Conservation (phyloP, 331 rosid species). For the Prunus yedoensis region DNA sequence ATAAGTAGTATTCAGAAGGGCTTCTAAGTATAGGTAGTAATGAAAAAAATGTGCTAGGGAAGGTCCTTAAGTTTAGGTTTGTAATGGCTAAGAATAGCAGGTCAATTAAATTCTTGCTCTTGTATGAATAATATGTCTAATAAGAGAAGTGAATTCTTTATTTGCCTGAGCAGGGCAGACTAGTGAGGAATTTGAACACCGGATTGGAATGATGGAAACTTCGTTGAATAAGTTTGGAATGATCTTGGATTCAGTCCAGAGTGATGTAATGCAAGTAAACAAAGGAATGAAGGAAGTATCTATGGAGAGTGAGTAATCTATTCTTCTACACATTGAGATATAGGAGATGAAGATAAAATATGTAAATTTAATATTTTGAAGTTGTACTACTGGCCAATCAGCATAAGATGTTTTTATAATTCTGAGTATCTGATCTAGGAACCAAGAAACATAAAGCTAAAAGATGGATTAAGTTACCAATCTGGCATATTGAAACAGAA, state of each 20-base stretch:
- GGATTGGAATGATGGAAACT: slow-evolving; percentile 83
- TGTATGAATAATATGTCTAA: slow-evolving; percentile 10
- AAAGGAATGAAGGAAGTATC: slow-evolving; percentile 77
- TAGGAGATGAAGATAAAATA: slow-evolving; percentile 20
- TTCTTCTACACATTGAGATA: slow-evolving; percentile 2
- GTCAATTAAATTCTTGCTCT: slow-evolving; percentile 25
- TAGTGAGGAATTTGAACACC: slow-evolving; percentile 81
- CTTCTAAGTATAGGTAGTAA: background rate
- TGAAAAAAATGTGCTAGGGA: background rate
- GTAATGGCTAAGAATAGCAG: slow-evolving; percentile 5
- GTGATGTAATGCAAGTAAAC: slow-evolving; percentile 78
- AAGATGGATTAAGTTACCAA: background rate
- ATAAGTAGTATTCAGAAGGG: background rate
- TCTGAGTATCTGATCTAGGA: background rate
- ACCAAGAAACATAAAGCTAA: background rate
- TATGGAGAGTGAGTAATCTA: slow-evolving; percentile 64
- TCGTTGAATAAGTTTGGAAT: slow-evolving; percentile 77
- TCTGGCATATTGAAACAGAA: slow-evolving; percentile 5
- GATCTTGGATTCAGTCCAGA: slow-evolving; percentile 91
- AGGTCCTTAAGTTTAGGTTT: background rate
- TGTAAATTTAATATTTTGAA: background rate
- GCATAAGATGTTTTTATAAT: background rate
- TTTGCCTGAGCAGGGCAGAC: slow-evolving; percentile 60
- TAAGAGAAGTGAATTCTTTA: slow-evolving; percentile 12
- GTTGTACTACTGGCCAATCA: background rate